Percentiles rank a stretch among this genome's conserved stretches.
These are phyloP conservation scores for Cercospora zeina DNA, from an alignment of 2,329 filamentous ascomycete genomes.

Conservation along the genomic window DNA sequence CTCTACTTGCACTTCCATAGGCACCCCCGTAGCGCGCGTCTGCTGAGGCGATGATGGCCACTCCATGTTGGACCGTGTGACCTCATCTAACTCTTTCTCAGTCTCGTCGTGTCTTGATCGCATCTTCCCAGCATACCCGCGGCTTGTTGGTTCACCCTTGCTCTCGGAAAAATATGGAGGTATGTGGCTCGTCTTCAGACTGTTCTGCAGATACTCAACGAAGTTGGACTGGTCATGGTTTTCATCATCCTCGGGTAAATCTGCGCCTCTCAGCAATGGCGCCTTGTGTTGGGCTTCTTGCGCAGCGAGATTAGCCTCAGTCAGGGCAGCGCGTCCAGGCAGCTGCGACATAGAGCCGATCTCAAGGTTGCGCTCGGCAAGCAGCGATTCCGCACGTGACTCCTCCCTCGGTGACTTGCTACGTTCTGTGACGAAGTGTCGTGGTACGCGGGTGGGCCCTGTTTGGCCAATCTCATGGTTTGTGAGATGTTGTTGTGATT, in stretches of 20 bases:
- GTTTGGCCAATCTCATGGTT: background rate
- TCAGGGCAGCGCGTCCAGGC: slow-evolving; percentile 29
- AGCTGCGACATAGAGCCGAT: slow-evolving; percentile 2
- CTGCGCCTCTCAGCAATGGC: slow-evolving; percentile 30
- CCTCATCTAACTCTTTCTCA: slow-evolving; percentile 18
- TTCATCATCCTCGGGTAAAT: slow-evolving; percentile 38
- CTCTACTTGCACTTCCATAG: background rate
- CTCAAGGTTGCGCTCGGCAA: background rate
- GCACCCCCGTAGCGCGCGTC: background rate
- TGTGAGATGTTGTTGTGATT: background rate
- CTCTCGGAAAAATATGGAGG: background rate
- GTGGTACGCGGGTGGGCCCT: too few relatives aligned
- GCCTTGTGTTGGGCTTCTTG: slow-evolving; percentile 35
- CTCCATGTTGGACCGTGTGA: slow-evolving; percentile 15
- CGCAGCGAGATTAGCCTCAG: slow-evolving; percentile 39
- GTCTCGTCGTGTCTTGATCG: background rate
- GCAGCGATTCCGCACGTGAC: too few relatives aligned
- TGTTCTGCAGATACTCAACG: slow-evolving; percentile 30
- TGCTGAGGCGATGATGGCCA: slow-evolving; percentile 27
- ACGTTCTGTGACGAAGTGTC: too few relatives aligned
- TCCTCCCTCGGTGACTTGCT: too few relatives aligned
- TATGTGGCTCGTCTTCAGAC: background rate
- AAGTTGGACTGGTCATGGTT: slow-evolving; percentile 35
- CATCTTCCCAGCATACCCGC: background rate
- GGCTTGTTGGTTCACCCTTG: background rate